phyloP scores from a whole-genome alignment of 306 rosid genomes.

The Castanopsis chinensis region DNA sequence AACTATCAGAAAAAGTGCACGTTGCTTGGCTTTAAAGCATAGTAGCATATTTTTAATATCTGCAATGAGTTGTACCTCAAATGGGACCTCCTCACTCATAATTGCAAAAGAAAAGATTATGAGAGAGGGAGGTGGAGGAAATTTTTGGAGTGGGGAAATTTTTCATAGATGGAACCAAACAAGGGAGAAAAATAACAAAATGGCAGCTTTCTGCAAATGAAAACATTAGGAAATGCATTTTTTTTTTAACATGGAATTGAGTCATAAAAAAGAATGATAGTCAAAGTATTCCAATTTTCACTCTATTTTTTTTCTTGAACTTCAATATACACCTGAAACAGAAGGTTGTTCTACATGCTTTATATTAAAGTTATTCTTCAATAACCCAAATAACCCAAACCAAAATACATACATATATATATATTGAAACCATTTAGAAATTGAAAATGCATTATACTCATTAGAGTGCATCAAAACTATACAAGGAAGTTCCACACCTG shows the following conservation, averaged over 20 bases:
- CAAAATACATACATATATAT: not conserved
- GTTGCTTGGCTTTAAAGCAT: constrained; percentile 14
- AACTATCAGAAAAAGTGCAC: not conserved
- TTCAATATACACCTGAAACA: not conserved
- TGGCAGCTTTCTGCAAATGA: too few relatives aligned
- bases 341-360: not conserved
- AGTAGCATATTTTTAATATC: not conserved
- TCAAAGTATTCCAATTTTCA: not conserved
- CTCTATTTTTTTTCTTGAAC: not conserved
- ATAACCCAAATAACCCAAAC: not conserved
- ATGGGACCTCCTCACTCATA: too few relatives aligned
- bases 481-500: not conserved
- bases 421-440: not conserved
- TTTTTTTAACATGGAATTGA: not conserved
- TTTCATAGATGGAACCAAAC: too few relatives aligned
- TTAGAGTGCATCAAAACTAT: not conserved
- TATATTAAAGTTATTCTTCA: not conserved
- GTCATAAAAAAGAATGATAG: not conserved
- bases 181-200: too few relatives aligned
- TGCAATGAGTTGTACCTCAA: not conserved
- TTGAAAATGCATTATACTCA: not conserved
- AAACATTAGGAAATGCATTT: not conserved
- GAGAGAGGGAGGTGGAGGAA: too few relatives aligned
- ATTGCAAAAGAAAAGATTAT: too few relatives aligned
- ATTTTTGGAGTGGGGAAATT: too few relatives aligned